Conservation (phyloP, 2,329 filamentous ascomycete species). For the Teratosphaeria zuluensis region DNA sequence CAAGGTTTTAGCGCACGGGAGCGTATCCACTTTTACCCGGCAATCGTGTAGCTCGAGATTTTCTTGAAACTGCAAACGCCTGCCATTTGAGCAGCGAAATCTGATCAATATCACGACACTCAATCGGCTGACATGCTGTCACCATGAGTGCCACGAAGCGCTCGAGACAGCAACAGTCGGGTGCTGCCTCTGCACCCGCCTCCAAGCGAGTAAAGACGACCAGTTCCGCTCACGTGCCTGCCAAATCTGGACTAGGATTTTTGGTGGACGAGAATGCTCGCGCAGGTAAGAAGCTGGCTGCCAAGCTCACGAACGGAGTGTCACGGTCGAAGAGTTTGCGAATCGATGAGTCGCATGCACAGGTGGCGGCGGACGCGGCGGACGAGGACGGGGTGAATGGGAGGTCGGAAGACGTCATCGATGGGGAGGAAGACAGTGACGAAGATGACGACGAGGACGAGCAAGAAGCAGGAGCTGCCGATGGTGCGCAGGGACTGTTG, state of each 20-base stretch:
- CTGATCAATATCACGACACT: neutral
- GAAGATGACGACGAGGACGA: slow-evolving; percentile 15
- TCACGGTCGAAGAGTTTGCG: slow-evolving; percentile 42
- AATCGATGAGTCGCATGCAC: slow-evolving; percentile 49
- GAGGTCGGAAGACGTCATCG: slow-evolving; percentile 32
- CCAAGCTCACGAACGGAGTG: slow-evolving; percentile 44
- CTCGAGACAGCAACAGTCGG: slow-evolving; percentile 18
- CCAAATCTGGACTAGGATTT: slow-evolving; percentile 21
- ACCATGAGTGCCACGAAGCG: slow-evolving; percentile 28
- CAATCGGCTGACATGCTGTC: slow-evolving; percentile 13
- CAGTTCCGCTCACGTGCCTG: slow-evolving; percentile 24
- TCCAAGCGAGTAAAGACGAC: slow-evolving; percentile 25
- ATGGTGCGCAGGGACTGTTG: slow-evolving; percentile 13
- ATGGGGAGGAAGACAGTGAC: slow-evolving; percentile 30
- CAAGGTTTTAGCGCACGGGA: neutral
- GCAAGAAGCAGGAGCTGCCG: slow-evolving; percentile 1
- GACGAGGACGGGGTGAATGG: slow-evolving; percentile 34
- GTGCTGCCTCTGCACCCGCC: slow-evolving; percentile 18
- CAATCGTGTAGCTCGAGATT: neutral
- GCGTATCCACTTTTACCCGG: neutral
- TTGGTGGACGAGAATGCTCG: slow-evolving; percentile 27
- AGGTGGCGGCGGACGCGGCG: slow-evolving; percentile 33
- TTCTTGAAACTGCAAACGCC: neutral
- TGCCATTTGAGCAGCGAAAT: neutral
- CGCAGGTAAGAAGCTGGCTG: slow-evolving; percentile 29